Percentiles rank a stretch among this genome's conserved stretches.
Evolutionary conservation across 1,284 basidiomycete genomes (phyloP).

Genomic region (Fomitopsis schrenkii): DNA sequence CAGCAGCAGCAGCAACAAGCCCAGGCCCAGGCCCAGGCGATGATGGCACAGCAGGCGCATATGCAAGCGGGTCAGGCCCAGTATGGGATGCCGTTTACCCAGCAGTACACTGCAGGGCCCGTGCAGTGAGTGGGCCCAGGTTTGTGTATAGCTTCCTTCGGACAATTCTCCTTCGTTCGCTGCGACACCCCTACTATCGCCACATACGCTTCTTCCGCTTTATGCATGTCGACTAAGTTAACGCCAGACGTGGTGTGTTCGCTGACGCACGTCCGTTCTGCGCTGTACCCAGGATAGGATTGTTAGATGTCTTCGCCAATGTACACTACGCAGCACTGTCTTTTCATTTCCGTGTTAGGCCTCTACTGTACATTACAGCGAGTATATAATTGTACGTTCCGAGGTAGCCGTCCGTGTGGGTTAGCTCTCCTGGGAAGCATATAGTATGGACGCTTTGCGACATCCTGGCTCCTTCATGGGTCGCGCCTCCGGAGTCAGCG

Average conservation of each 20-base stretch:
- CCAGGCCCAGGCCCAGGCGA: slow-evolving; percentile 27
- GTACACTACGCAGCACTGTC: neutral
- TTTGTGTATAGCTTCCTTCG: neutral
- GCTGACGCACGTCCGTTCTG: neutral
- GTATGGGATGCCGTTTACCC: slow-evolving; percentile 24
- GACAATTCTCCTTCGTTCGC: neutral
- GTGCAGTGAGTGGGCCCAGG: neutral
- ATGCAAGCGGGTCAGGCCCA: slow-evolving; percentile 22
- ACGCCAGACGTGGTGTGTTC: neutral
- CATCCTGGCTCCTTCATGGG: too few species aligned
- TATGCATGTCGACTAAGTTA: too few species aligned
- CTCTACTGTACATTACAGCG: neutral
- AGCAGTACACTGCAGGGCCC: slow-evolving; percentile 16
- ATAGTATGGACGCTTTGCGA: too few species aligned
- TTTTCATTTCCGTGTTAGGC: neutral
- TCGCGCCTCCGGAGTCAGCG: too few species aligned
- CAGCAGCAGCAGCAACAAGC: slow-evolving; percentile 24
- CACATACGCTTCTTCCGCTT: neutral
- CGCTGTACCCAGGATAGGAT: neutral
- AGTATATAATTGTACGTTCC: neutral
- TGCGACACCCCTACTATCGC: neutral
- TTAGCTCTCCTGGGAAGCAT: neutral
- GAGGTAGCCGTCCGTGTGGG: neutral
- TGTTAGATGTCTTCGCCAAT: neutral
- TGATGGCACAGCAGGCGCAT: slow-evolving; percentile 31